phyloP scores from a whole-genome alignment of 371 early-diverging fungal species.

The Gilbertella persicaria region DNA sequence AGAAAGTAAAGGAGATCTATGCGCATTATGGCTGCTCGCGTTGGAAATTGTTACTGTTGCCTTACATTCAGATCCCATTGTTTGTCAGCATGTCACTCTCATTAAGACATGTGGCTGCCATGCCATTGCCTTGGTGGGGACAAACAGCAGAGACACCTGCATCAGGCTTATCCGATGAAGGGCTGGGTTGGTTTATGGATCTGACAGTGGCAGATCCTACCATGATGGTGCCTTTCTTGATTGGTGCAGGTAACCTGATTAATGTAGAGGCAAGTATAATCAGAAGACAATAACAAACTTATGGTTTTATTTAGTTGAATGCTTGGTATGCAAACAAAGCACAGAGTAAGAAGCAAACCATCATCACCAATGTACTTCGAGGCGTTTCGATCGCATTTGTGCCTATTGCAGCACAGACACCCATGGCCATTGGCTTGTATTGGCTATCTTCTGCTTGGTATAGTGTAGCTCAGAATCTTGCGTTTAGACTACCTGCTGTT shows the following conservation, averaged over 20 bases:
- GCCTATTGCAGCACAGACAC: conserved; percentile 72
- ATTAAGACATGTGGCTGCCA: conserved; percentile 66
- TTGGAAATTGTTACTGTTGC: conserved; percentile 62
- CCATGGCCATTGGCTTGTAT: conserved; percentile 66
- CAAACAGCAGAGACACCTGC: conserved; percentile 34
- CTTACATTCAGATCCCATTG: conserved; percentile 77
- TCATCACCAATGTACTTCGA: conserved; percentile 58
- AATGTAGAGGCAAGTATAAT: conserved; percentile 68
- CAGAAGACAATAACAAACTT: neutral
- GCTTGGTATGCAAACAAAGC: conserved; percentile 47
- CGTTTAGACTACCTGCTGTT: conserved; percentile 49
- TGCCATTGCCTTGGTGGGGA: conserved; percentile 59
- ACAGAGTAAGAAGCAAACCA: conserved; percentile 45
- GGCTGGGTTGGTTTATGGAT: conserved; percentile 71
- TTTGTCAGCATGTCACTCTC: conserved; percentile 74
- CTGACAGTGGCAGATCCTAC: conserved; percentile 72
- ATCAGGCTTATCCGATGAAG: conserved; percentile 64
- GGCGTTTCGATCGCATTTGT: conserved; percentile 62
- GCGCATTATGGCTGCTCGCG: conserved; percentile 64
- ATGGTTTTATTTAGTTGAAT: conserved; percentile 42
- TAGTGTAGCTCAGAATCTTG: conserved; percentile 59
- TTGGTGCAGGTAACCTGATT: conserved; percentile 67
- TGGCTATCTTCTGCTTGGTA: conserved; percentile 68
- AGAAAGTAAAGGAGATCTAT: conserved; percentile 63
- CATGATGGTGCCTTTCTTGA: conserved; percentile 66